Evolutionary conservation across 257 asterid species (phyloP).

Genomic region (Solanum rostratum): DNA sequence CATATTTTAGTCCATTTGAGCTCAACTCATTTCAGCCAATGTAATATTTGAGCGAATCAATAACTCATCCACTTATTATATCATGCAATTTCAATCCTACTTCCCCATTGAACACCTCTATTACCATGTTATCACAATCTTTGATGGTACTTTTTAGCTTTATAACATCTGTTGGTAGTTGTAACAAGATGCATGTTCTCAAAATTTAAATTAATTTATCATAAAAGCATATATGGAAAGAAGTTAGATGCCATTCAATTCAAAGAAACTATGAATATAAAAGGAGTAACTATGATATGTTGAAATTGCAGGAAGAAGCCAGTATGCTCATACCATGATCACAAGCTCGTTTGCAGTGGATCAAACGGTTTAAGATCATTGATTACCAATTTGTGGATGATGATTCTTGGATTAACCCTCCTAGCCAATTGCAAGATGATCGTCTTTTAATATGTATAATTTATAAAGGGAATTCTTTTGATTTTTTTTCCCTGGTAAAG

Average conservation of each 20-base stretch:
- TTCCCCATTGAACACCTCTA: neutral
- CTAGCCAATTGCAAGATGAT: neutral
- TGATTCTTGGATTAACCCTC: slow-evolving; percentile 17
- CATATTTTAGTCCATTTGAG: neutral
- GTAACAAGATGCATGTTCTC: neutral
- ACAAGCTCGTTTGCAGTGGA: slow-evolving; percentile 39
- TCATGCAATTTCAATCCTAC: neutral
- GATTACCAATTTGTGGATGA: slow-evolving; percentile 19
- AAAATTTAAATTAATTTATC: neutral
- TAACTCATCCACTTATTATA: too few species aligned
- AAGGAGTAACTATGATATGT: neutral
- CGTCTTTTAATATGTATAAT: neutral
- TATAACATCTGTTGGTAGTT: neutral
- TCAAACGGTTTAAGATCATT: slow-evolving; percentile 15
- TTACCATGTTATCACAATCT: neutral
- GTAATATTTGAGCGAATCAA: too few species aligned
- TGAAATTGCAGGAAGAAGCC: slow-evolving; percentile 33
- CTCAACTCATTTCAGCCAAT: too few species aligned
- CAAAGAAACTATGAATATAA: neutral
- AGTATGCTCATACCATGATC: slow-evolving; percentile 63
- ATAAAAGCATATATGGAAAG: neutral
- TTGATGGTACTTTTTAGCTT: neutral
- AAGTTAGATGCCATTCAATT: neutral
- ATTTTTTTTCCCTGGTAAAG: neutral
- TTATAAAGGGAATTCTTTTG: neutral